These are phyloP conservation scores for Psilocybe sp. DNA, from an alignment of 768 basidiomycete genomes.

Conservation along the genomic window DNA sequence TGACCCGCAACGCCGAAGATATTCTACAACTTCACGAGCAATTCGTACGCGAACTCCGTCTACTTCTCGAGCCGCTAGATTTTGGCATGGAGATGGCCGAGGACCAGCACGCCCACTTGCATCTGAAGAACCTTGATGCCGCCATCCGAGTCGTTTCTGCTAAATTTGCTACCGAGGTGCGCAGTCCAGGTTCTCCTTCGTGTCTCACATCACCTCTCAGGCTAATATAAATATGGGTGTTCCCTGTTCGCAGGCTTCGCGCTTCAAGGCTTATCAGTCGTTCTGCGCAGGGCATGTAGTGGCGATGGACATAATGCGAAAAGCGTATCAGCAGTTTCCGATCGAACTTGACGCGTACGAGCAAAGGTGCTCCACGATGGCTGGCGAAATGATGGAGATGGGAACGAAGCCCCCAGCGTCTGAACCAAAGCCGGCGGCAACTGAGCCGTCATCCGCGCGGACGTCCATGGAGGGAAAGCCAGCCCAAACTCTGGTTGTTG, in stretches of 20 bases:
- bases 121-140: slow-evolving; percentile 33
- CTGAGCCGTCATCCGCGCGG: slow-evolving; percentile 14
- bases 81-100: slow-evolving; percentile 33
- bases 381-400: slow-evolving; percentile 34
- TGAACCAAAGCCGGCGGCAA: slow-evolving; percentile 19
- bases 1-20: slow-evolving; percentile 68
- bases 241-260: slow-evolving; percentile 49
- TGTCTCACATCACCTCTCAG: background rate
- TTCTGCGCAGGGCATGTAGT: slow-evolving; percentile 89
- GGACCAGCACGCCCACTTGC: slow-evolving; percentile 13
- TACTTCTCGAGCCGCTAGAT: slow-evolving; percentile 49
- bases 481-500: slow-evolving; percentile 11
- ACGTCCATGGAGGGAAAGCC: slow-evolving; percentile 9
- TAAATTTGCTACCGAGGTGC: slow-evolving; percentile 58
- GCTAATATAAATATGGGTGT: slow-evolving; percentile 1
- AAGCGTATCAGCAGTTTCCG: slow-evolving; percentile 58
- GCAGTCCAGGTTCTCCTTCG: slow-evolving; percentile 11
- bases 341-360: slow-evolving; percentile 86
- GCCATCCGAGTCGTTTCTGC: slow-evolving; percentile 51
- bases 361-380: slow-evolving; percentile 62
- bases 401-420: slow-evolving; percentile 14
- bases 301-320: slow-evolving; percentile 72
- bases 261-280: slow-evolving; percentile 76
- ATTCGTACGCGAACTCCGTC: slow-evolving; percentile 54
- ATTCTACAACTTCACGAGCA: slow-evolving; percentile 67